Evolutionary conservation across 2,329 filamentous ascomycete genomes (phyloP), one percentile per base, ranked within the genome.

Genomic region (Diaporthe amygdali): DNA sequence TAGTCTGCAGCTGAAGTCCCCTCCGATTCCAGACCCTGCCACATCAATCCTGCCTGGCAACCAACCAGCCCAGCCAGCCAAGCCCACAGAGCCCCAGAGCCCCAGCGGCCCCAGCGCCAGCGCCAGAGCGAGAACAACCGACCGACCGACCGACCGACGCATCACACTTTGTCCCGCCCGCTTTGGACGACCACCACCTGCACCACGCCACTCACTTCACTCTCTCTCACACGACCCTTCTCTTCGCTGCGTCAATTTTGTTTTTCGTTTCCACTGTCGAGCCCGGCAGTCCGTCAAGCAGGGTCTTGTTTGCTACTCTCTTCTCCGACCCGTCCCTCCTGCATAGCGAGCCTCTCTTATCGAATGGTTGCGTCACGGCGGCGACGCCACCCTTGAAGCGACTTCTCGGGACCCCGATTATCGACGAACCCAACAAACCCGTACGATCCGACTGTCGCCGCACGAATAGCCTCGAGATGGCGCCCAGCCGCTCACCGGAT

Each of bases 401-500:
- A 67, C 46, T 68, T 59, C 46, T 51, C 47, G 39, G 49, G 66
- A 55, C 63, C 55, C 46, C 64, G 32, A 68, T 51, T 46, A 32
- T 54, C 52, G 25, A 66, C 56, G 15, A 34, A 34, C 52, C 41
- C 17, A 32, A 17, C n/a, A 30, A 27, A 34, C 17, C 30, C 20
- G 32, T n/a, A 34, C 37, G 39, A 25, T 41, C 32, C 44, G 61
- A 44, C 34, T 47, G 66, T 63, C 25, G 27, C 44, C 55, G 46
- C 47, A 17, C 49, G 47, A 51, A 46, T 39, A 52, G 5, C 30
- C 66, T 39, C 72, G 76, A 61, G 61, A 75, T 67, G 69, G 71
- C 69, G 67, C 69, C 72, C 72, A 76, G 71, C 30, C 63, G 49
- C 41, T 44, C 66, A 27, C 82, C 81, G 51, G 86, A 85, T 37